A percentile compares a stretch with the other conserved stretches of the same genome.
Evolutionary conservation across 1,284 basidiomycete genomes (phyloP).

Genomic region (Singerocomus inundabilis): DNA sequence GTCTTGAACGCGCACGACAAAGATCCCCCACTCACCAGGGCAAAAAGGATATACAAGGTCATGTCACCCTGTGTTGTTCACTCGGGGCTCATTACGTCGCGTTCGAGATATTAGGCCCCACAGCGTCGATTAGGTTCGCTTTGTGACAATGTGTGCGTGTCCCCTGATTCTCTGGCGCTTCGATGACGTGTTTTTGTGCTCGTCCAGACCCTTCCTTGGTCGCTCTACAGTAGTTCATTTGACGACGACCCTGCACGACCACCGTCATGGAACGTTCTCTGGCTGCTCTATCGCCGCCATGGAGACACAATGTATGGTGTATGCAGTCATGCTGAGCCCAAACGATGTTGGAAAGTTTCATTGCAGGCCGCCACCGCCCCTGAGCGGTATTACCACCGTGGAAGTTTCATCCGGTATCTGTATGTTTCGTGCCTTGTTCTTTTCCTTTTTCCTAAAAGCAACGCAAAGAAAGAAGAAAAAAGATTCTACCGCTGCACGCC

Average conservation of each 20-base stretch:
- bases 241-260: conserved; percentile 24
- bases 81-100: conserved; percentile 2
- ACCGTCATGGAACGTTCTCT: conserved; percentile 12
- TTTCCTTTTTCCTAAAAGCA: too few species aligned
- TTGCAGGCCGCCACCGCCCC: conserved; percentile 27
- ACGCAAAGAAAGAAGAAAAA: too few species aligned
- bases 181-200: conserved; percentile 15
- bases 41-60: conserved; percentile 6
- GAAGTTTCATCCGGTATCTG: too few species aligned
- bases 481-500: conserved; percentile 23
- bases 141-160: too few species aligned
- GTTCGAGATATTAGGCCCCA: conserved; percentile 14
- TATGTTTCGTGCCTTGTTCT: conserved; percentile 15
- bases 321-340: conserved; percentile 4
- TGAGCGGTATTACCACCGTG: conserved; percentile 29
- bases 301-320: conserved; percentile 14
- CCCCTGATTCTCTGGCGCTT: conserved; percentile 13
- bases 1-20: conserved; percentile 20
- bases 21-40: conserved; percentile 24
- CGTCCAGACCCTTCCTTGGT: conserved; percentile 9
- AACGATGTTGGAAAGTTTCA: conserved; percentile 12
- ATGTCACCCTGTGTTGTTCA: conserved; percentile 11
- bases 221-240: conserved; percentile 20
- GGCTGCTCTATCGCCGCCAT: conserved; percentile 32
- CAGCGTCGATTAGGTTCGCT: conserved; percentile 14